phyloP scores from a whole-genome alignment of 345 rosid species.

The Heritiera fomes region DNA sequence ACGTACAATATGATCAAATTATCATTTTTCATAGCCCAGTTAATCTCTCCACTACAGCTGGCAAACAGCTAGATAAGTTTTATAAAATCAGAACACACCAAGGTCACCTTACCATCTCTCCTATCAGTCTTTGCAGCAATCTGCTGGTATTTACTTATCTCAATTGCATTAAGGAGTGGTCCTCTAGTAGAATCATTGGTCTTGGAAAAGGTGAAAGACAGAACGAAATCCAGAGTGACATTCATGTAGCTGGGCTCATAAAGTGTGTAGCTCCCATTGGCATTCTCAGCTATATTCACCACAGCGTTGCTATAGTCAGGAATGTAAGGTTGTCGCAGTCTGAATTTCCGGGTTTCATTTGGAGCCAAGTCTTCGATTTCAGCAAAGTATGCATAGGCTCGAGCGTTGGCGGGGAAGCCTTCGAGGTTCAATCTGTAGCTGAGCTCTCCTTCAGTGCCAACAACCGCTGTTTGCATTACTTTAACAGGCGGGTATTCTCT shows the following conservation, averaged over 20 bases:
- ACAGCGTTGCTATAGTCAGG: constrained; percentile 85
- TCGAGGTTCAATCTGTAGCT: constrained; percentile 88
- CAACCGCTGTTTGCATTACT: constrained; percentile 97
- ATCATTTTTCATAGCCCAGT: not conserved
- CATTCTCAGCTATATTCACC: constrained; percentile 92
- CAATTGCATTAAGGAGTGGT: constrained; percentile 84
- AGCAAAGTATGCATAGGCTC: constrained; percentile 89
- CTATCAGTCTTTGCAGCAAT: constrained; percentile 62
- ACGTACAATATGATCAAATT: not conserved
- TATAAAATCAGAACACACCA: not conserved
- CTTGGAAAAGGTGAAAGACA: constrained; percentile 70
- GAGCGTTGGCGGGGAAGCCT: constrained; percentile 93
- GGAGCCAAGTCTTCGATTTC: constrained; percentile 75
- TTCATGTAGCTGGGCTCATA: constrained; percentile 99
- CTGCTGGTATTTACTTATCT: constrained; percentile 75
- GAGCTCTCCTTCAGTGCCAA: constrained; percentile 69
- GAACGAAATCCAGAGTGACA: constrained; percentile 64
- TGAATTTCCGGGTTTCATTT: constrained; percentile 80
- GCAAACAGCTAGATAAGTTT: not conserved
- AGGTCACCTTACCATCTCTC: constrained; percentile 60
- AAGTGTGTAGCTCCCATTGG: constrained; percentile 82
- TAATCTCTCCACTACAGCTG: not conserved
- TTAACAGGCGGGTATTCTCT: constrained; percentile 96
- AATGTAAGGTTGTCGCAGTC: constrained; percentile 53
- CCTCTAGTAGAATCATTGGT: constrained; percentile 79